phyloP scores from a whole-genome alignment of 345 rosid genomes.

The Trapa bicornis region DNA sequence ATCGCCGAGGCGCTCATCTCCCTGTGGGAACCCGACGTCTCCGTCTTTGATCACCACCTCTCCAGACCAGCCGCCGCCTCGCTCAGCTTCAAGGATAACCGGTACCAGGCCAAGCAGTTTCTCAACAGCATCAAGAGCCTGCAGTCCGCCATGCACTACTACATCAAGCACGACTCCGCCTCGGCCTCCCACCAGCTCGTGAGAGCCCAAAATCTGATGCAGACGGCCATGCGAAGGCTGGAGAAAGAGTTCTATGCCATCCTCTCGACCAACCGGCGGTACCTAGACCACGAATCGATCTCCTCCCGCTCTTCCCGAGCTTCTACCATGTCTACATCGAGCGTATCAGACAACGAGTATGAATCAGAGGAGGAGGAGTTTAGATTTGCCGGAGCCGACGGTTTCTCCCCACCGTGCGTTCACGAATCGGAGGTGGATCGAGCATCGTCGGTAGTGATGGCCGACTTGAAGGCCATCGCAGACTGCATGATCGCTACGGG shows the following conservation, averaged over 20 bases:
- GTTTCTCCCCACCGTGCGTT: background rate
- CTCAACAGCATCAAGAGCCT: conserved; percentile 30
- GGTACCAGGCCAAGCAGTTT: conserved; percentile 41
- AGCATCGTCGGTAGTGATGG: conserved; percentile 20
- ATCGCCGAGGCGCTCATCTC: conserved; percentile 24
- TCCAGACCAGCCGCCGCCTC: conserved; percentile 8
- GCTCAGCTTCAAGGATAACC: conserved; percentile 28
- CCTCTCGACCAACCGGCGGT: conserved; percentile 32
- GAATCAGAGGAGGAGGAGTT: conserved; percentile 15
- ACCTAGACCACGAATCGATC: conserved; percentile 45
- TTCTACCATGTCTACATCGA: conserved; percentile 5
- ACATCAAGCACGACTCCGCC: conserved; percentile 15
- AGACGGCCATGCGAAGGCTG: conserved; percentile 48
- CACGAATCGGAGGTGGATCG: conserved; percentile 19
- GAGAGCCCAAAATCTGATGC: conserved; percentile 44
- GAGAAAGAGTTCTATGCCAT: conserved; percentile 63
- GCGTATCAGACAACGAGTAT: conserved; percentile 17
- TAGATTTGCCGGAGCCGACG: conserved; percentile 6
- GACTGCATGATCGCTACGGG: conserved; percentile 61
- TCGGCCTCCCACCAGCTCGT: conserved; percentile 34
- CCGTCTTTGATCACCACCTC: no score
- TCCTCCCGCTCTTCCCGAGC: conserved; percentile 29
- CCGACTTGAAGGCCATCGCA: conserved; percentile 47
- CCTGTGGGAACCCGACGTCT: conserved; percentile 24
- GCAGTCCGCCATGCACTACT: conserved; percentile 54